phyloP scores from a whole-genome alignment of 495 filamentous ascomycete species.

The Trichoderma gamsii region DNA sequence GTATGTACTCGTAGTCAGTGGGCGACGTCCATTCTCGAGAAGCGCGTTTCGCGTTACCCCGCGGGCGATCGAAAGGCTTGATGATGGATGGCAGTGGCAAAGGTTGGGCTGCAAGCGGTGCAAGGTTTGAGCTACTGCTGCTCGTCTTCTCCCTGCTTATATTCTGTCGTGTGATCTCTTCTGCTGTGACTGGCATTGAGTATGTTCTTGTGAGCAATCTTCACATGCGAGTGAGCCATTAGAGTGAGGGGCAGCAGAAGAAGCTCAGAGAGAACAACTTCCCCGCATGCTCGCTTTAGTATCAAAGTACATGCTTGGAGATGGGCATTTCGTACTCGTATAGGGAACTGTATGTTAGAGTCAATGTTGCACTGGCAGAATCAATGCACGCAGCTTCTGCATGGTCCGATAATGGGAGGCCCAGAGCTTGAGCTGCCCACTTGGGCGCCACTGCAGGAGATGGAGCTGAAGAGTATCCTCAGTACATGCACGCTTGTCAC shows the following conservation, averaged over 20 bases:
- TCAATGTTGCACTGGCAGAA: background rate
- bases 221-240: background rate
- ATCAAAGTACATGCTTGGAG: background rate
- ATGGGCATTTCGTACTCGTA: background rate
- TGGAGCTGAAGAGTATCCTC: background rate
- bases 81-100: background rate
- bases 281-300: background rate
- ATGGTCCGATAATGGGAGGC: background rate
- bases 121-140: background rate
- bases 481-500: no score
- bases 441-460: slow-evolving; percentile 11
- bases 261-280: background rate
- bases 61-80: background rate
- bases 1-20: background rate
- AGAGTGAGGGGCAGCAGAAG: background rate
- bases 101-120: background rate
- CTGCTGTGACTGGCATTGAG: background rate
- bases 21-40: background rate
- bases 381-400: background rate
- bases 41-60: background rate
- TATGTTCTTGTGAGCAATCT: background rate
- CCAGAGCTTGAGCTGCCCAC: background rate
- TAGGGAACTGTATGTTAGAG: background rate
- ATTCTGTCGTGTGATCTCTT: background rate
- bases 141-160: background rate